Base-by-base conservation (phyloP, 164 flowering plant species). In the Umbilicus rupestris region DNA sequence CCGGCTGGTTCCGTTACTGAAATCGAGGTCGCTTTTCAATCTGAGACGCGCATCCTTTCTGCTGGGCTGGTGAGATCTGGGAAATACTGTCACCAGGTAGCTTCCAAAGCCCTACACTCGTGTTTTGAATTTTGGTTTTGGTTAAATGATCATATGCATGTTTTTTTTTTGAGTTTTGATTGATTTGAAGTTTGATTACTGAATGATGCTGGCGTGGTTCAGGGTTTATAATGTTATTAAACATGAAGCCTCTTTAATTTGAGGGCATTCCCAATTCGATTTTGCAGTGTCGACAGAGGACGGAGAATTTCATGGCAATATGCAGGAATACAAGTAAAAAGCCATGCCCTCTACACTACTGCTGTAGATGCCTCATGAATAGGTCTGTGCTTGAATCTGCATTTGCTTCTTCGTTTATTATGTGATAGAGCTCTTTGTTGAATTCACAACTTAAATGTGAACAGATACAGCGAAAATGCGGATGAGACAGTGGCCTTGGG, bases 381-480 rank as follows among this genome's bases (percentile, higher is more conserved):
- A 52, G 59, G 59, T 52, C 16, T 33, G 16, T 12, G 31, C 31
- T 10, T 11, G 15, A 26, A 31, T 28, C 31, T 1, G 28, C 28
- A 1, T 11, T 52, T 52, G 17, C 17, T 52, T 52, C 22, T 11
- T 52, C 5, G 11, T 26, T 52, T 52, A 0, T 52, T 24, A 52
- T 28, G 6, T 55, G 60, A 24, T 24, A 52, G 10, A 41, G 2
- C 44, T 52, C 11, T 26, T 46, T 10, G 59, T 10, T 52, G 59
- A 14, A 12, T 11, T 10, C 17, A 52, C 11, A 2, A 31, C 30
- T 24, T 3, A 52, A 24, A 52, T 52, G 31, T 35, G 52, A 59
- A 50, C 63, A 86, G 92, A 64, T 87, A 87, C 67, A 84, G 86
- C 10, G 86, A 85, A 75, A 80, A 78, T 39, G 86, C 83, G 1